Base-by-base conservation (phyloP, 2,329 filamentous ascomycete genomes). In the Neonectria hederae region DNA sequence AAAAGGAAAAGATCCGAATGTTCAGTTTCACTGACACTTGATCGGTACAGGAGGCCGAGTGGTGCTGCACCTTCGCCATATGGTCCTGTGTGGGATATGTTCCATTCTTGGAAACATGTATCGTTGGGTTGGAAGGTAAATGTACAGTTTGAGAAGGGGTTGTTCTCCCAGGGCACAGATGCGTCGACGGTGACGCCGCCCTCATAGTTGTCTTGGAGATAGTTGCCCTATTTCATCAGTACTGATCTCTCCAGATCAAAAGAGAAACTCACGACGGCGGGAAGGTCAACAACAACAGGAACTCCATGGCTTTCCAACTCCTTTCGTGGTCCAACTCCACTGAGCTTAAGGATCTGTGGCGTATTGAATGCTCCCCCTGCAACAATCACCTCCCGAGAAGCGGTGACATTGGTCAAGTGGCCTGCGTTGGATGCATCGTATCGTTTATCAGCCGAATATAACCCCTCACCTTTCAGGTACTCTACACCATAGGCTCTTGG, bases 331-430 rank as follows among this genome's bases (percentile, higher is more conserved):
- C 84, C 84, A 32, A 80, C 56, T 3, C 84, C 84, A 40, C 82
- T 84, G 0, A 85, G 78, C 76, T 84, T 84, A 5, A 86, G 76
- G 5, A 86, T 75, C 59, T 87, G 84, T 0, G 72, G 72, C 0
- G 71, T 71, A 14, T 74, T 74, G 43, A 71, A 74, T 1, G 65
- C n/a, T 0, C 72, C 72, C 1, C 67, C 72, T 0, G 72, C 48
- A 0, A 74, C 46, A 6, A 74, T 73, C 4, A 74, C 70, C 26
- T 74, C 72, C 3, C 59, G 55, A 0, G 59, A 63, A 2, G 72
- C 72, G 0, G 52, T 65, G 2, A 65, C 69, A 9, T 64, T 72
- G 8, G 59, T 3, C 5, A 64, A 3, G 0, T 40, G 54, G 4
- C 66, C 72, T 6, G 21, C 26, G 0, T 69, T 32, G 0, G 65